Evolutionary conservation across 2,329 filamentous ascomycete species (phyloP).

Genomic region (Allantophomopsis cytisporea): DNA sequence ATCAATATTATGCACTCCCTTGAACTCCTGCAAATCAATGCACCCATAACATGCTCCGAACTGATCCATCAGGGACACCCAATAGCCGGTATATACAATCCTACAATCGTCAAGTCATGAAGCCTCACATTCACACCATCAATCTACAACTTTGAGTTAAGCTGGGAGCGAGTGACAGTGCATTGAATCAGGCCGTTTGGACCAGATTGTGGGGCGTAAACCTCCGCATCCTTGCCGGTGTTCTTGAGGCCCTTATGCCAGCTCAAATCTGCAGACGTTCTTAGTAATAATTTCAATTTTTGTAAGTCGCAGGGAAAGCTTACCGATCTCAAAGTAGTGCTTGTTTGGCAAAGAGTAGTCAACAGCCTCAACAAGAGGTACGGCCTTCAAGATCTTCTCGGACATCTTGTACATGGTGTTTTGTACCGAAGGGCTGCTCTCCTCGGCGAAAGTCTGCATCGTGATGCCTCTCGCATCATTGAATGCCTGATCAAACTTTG

Average conservation of each 20-base stretch:
- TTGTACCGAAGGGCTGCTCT: constrained; percentile 87
- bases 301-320: constrained; percentile 21
- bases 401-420: constrained; percentile 99
- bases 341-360: constrained; percentile 90
- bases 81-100: too few relatives aligned
- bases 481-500: constrained; percentile 70
- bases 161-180: constrained; percentile 51
- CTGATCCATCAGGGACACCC: too few relatives aligned
- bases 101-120: too few relatives aligned
- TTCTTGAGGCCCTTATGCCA: constrained; percentile 97
- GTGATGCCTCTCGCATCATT: constrained; percentile 69
- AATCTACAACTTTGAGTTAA: not conserved
- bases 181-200: constrained; percentile 95
- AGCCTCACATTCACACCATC: not conserved
- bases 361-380: constrained; percentile 58
- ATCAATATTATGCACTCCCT: too few relatives aligned
- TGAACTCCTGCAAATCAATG: too few relatives aligned
- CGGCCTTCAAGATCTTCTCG: constrained; percentile 67
- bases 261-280: constrained; percentile 54
- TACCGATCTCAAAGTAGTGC: constrained; percentile 94
- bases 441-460: constrained; percentile 80
- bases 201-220: constrained; percentile 83
- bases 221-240: constrained; percentile 87
- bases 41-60: too few relatives aligned
- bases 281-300: constrained; percentile 6